Evolutionary conservation across 495 filamentous ascomycete species (phyloP).

Genomic region (Xylaria cubensis): DNA sequence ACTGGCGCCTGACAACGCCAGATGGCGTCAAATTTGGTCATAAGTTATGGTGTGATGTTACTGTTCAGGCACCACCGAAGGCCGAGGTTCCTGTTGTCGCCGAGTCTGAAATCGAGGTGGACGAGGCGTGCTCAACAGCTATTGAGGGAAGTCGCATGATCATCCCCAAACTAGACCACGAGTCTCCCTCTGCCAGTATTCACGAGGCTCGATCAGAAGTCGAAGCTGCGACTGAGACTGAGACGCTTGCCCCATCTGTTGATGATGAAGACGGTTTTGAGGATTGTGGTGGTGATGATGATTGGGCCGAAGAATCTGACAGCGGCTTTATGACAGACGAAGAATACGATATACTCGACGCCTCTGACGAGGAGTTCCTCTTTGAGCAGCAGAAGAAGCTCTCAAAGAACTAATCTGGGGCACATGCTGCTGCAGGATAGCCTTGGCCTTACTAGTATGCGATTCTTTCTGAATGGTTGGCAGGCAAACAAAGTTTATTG

Average conservation of each 20-base stretch:
- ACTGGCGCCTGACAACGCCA: slow-evolving; percentile 90
- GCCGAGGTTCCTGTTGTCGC: slow-evolving; percentile 29
- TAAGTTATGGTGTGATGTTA: slow-evolving; percentile 92
- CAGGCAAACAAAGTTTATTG: slow-evolving; percentile 1
- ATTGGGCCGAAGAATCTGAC: slow-evolving; percentile 66
- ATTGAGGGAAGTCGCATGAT: slow-evolving; percentile 76
- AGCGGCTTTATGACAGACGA: slow-evolving; percentile 90
- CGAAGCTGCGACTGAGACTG: slow-evolving; percentile 33
- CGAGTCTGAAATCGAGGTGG: slow-evolving; percentile 29
- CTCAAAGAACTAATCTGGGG: slow-evolving; percentile 42
- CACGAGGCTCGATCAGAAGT: slow-evolving; percentile 58
- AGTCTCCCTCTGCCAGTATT: slow-evolving; percentile 82
- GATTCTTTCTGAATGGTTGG: slow-evolving; percentile 5
- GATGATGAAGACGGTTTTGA: slow-evolving; percentile 73
- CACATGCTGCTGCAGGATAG: background rate
- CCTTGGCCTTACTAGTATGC: background rate
- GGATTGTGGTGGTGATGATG: slow-evolving; percentile 59
- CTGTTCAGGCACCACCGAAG: slow-evolving; percentile 57
- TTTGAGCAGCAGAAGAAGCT: slow-evolving; percentile 46
- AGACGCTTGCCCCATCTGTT: slow-evolving; percentile 40
- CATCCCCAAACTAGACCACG: slow-evolving; percentile 95
- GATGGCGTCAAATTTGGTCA: slow-evolving; percentile 88
- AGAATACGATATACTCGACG: slow-evolving; percentile 96
- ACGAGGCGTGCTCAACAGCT: slow-evolving; percentile 9
- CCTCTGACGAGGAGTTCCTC: slow-evolving; percentile 87